phyloP scores from a whole-genome alignment of 2,329 filamentous ascomycete genomes.

The Fusarium dlaminii region DNA sequence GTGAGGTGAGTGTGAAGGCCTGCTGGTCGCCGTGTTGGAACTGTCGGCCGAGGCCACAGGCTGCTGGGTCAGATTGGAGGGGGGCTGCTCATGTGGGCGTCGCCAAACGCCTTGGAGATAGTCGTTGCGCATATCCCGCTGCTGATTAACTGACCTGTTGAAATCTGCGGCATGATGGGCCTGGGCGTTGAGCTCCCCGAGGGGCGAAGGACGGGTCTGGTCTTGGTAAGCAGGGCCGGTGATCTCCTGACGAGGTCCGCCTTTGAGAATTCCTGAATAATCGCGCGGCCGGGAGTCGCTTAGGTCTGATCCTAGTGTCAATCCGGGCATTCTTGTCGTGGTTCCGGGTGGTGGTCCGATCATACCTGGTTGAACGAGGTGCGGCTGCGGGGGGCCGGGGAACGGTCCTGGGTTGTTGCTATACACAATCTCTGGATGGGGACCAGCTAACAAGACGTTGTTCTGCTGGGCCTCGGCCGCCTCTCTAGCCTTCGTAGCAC shows the following conservation, averaged over 20 bases:
- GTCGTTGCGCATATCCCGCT: constrained; percentile 80
- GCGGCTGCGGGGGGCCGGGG: constrained; percentile 72
- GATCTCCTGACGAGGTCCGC: constrained; percentile 88
- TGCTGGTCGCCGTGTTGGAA: constrained; percentile 58
- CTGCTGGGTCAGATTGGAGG: constrained; percentile 58
- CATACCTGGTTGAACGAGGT: constrained; percentile 77
- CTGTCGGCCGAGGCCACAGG: constrained; percentile 55
- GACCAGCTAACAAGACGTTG: constrained; percentile 69
- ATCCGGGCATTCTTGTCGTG: constrained; percentile 81
- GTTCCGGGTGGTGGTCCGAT: constrained; percentile 70
- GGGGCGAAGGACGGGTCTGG: constrained; percentile 77
- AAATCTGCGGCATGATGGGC: constrained; percentile 90
- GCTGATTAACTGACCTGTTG: constrained; percentile 84
- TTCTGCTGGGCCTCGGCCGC: constrained; percentile 72
- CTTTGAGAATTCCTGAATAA: constrained; percentile 79
- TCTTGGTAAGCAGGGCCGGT: constrained; percentile 90
- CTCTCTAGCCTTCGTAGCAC: constrained; percentile 88
- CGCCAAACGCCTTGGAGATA: constrained; percentile 86
- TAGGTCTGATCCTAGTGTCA: constrained; percentile 81
- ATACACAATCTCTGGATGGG: constrained; percentile 89
- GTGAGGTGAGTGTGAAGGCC: constrained; percentile 68
- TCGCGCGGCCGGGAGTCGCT: constrained; percentile 81
- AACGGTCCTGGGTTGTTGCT: constrained; percentile 75
- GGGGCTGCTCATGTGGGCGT: constrained; percentile 80
- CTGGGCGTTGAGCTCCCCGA: constrained; percentile 84